Evolutionary conservation across 176 grass and related monocot species (phyloP), one percentile per base, ranked within the genome.

Genomic region (Oryza meyeriana): DNA sequence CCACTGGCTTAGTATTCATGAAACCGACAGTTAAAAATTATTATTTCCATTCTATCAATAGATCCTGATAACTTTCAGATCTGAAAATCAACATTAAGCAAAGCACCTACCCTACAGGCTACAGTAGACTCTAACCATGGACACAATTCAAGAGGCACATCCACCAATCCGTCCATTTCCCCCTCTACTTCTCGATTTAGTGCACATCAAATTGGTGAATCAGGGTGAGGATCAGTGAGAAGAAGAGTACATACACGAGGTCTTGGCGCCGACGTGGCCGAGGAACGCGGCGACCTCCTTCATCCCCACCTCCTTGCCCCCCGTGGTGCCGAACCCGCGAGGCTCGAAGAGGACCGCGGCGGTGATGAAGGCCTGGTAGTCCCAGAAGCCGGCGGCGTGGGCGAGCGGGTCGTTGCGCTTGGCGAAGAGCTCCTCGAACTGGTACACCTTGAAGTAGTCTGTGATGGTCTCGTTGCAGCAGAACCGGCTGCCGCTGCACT

Each of bases 241-340:
- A 18, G 47, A 50, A 2, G 5, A 55, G 24, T 64, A 75, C 72
- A 36, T 90, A 88, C 93, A 97, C 25, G 95, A 94, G 3, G 95
- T 97, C 75, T 89, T 87, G 83, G 85, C 83, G 78, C 95, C 92
- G 76, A 93, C 95, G 44, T 97, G 95, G 20, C 88, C 92, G 30
- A 97, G 86, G 90, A 97, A 97, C 39, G 95, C 95, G 35, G 95
- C 88, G 74, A 97, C 83, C 88, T 97, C 95, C 88, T 44, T 94
- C 86, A 89, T 79, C 34, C 83, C 70, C 76, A 80, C 85, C 40
- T 83, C 70, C 69, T 87, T 94, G 78, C 88, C 90, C 10, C 95
- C 92, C 24, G 92, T 94, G 78, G 95, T 97, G 50, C 92, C 85
- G 75, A 94, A 97, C 12, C 95, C 95, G 52, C 88, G 90, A 10